These are phyloP conservation scores for Sclerotiophoma versabilis DNA, from an alignment of 2,329 filamentous ascomycete genomes.

Conservation along the genomic window DNA sequence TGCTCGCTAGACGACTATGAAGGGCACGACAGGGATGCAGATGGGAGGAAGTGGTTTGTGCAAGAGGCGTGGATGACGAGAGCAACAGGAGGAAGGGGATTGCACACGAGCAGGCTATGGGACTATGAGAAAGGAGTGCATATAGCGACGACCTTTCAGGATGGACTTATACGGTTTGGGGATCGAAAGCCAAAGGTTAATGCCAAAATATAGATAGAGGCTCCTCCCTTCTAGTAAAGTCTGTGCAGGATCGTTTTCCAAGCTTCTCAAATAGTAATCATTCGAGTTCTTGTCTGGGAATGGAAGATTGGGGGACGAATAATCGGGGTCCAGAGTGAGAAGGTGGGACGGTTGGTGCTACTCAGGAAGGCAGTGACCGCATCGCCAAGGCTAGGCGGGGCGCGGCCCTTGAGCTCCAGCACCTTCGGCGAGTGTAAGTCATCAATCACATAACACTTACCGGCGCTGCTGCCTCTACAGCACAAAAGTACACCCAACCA, in stretches of 20 bases:
- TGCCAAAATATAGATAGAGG: constrained; percentile 5
- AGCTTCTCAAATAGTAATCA: too few relatives aligned
- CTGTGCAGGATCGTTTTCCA: too few relatives aligned
- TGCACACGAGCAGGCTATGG: constrained; percentile 42
- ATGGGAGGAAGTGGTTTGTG: constrained; percentile 43
- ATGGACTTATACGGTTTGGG: constrained; percentile 39
- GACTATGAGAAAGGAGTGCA: constrained; percentile 39
- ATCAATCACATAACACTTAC: constrained; percentile 12
- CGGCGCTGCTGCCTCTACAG: constrained; percentile 20
- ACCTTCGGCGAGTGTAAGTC: constrained; percentile 28
- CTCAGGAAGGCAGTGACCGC: constrained; percentile 8
- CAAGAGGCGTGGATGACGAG: constrained; percentile 40
- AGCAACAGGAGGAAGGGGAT: constrained; percentile 33
- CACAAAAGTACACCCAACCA: constrained; percentile 1
- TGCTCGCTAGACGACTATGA: constrained; percentile 30
- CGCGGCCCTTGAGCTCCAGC: constrained; percentile 25
- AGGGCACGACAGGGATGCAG: constrained; percentile 22
- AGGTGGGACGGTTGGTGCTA: too few relatives aligned
- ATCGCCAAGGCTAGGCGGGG: constrained; percentile 19
- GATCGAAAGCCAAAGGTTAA: background rate
- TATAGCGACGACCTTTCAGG: constrained; percentile 44
- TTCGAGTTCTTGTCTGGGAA: too few relatives aligned
- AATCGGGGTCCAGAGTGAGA: too few relatives aligned
- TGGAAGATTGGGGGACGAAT: too few relatives aligned
- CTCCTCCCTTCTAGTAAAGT: too few relatives aligned